Conservation (phyloP, 352 stramenopile species). For the Pythium dissotocum region DNA sequence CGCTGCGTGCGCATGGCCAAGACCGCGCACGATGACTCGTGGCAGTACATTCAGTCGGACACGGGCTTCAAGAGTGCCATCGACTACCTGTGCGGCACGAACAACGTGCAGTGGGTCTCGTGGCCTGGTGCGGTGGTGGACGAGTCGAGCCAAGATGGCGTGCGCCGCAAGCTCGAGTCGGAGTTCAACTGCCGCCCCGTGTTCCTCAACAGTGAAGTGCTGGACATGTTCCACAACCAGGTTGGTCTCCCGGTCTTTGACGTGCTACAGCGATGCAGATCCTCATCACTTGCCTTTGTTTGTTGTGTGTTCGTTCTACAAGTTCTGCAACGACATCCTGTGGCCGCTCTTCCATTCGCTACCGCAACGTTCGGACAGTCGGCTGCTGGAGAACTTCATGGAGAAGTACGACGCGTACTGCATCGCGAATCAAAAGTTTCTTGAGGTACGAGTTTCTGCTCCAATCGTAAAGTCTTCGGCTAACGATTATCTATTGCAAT, state of each 20-base stretch:
- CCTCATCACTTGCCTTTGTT: too few relatives aligned
- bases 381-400: constrained; percentile 78
- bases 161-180: constrained; percentile 69
- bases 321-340: constrained; percentile 90
- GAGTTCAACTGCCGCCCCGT: constrained; percentile 87
- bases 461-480: too few relatives aligned
- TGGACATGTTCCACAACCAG: constrained; percentile 87
- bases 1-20: constrained; percentile 79
- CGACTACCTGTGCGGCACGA: constrained; percentile 67
- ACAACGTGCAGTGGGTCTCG: constrained; percentile 90
- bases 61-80: constrained; percentile 75
- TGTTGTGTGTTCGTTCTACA: not conserved
- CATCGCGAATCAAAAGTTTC: constrained; percentile 85
- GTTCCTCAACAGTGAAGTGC: constrained; percentile 72
- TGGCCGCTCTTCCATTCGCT: constrained; percentile 92
- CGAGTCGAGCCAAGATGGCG: constrained; percentile 76
- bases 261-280: too few relatives aligned
- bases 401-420: constrained; percentile 90
- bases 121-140: constrained; percentile 84
- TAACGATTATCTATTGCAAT: not conserved
- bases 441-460: constrained; percentile 64
- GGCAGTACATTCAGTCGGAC: constrained; percentile 68
- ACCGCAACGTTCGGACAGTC: constrained; percentile 70
- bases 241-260: constrained; percentile 16
- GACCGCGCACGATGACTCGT: constrained; percentile 67